A percentile compares a stretch with the other conserved stretches of the same genome.
phyloP scores from a whole-genome alignment of 306 rosid genomes.

The Vigna trinervia region DNA sequence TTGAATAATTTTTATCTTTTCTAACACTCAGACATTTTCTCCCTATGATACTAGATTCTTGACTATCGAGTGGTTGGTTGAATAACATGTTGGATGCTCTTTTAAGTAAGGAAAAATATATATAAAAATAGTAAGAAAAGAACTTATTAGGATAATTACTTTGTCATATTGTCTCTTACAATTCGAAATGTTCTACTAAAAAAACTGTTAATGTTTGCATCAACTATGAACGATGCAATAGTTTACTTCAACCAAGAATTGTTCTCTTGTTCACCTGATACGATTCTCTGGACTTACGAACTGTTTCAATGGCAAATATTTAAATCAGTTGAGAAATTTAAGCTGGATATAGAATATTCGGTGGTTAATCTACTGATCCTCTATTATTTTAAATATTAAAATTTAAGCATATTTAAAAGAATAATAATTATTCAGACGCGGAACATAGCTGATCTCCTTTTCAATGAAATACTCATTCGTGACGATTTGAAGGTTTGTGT shows the following conservation, averaged over 20 bases:
- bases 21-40: neutral
- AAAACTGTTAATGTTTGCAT: neutral
- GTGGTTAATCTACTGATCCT: neutral
- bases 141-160: neutral
- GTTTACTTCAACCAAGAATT: neutral
- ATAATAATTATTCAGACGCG: neutral
- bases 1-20: neutral
- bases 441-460: neutral
- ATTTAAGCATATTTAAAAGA: neutral
- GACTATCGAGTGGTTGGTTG: neutral
- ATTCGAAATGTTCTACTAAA: neutral
- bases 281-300: neutral
- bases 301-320: neutral
- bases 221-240: neutral
- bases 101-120: neutral
- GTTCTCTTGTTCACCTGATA: neutral
- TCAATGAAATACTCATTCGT: neutral
- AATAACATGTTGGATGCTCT: neutral
- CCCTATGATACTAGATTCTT: neutral
- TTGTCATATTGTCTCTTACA: neutral
- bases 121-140: neutral
- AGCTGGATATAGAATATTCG: constrained; percentile 10
- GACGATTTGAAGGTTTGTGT: neutral
- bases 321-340: neutral
- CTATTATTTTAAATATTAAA: neutral